Base-by-base conservation (phyloP, 169 alveolate species). In the Plasmodium adleri region DNA sequence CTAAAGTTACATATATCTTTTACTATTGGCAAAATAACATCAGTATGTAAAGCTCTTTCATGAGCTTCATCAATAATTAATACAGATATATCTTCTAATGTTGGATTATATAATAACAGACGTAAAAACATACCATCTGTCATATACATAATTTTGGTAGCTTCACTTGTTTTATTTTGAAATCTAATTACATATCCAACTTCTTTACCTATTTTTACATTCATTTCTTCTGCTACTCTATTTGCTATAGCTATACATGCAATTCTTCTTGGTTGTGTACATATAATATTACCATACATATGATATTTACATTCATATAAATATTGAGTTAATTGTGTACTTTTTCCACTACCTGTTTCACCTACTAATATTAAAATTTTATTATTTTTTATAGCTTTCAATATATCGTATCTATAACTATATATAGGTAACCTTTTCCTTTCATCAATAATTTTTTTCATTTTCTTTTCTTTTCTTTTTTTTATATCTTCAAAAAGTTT, bases 161-260 rank as follows among this genome's bases (percentile, higher is more conserved):
- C 92, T 67, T 96, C 98, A 72, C 98, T 88, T n/a, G 99, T 96
- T 92, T 98, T 97, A 95, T 99, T 99, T 94, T 99, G 99, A 93
- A 99, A 99, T 56, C 99, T 92, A 52, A 94, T 94, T 28, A 93
- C 88, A 83, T 96, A 96, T 4, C 99, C 99, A 17, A 98, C 99
- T 93, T 97, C 99, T 89, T 96, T 96, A 1, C 99, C 99, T 58
- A 99, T 96, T 93, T 97, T 97, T n/a, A 96, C 97, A 70, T 97
- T 97, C 97, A 98, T 95, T 95, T 99, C 99, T 73, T 94, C 91
- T 13, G 99, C 98, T 13, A 99, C 99, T 73, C 99, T 93, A 20
- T 98, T 94, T 52, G 99, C 99, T 10, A 99, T 99, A 52, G 99
- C 95, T 99, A 99, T 98, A 50, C 99, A 99, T 1, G 99, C 99